Evolutionary conservation across 345 rosid genomes (phyloP).

Genomic region (Hypericum perforatum): DNA sequence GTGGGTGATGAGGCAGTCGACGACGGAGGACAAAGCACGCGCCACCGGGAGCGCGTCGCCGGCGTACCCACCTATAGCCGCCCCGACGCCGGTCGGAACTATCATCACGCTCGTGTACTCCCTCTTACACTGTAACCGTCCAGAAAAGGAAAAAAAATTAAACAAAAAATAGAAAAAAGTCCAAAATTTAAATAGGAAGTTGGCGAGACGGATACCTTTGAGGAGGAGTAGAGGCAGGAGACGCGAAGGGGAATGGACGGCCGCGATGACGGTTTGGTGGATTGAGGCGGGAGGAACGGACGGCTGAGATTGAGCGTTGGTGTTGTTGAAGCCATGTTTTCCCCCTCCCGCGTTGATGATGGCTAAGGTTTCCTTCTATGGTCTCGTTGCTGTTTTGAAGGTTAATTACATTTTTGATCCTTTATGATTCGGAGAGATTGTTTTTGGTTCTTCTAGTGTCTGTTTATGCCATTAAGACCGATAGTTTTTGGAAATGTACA

Average conservation of each 20-base stretch:
- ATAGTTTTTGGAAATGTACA: no score
- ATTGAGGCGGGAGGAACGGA: conserved; percentile 11
- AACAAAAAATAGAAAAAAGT: not conserved
- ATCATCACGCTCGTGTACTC: conserved; percentile 57
- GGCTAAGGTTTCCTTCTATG: no score
- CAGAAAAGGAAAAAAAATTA: not conserved
- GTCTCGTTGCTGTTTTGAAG: no score
- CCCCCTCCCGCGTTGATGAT: not conserved
- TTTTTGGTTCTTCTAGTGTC: no score
- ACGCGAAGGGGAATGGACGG: conserved; percentile 6
- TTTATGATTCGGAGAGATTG: no score
- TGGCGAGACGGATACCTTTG: conserved; percentile 19
- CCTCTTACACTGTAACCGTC: conserved; percentile 30
- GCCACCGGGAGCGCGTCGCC: conserved; percentile 58
- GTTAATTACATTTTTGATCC: no score
- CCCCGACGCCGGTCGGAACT: conserved; percentile 56
- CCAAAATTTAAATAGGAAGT: not conserved
- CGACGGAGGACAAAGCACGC: conserved; percentile 46
- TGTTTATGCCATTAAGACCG: no score
- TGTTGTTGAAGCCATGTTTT: not conserved
- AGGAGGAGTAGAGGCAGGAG: conserved; percentile 18
- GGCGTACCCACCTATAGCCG: conserved; percentile 51
- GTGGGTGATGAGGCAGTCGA: conserved; percentile 57
- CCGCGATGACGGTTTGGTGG: conserved; percentile 2
- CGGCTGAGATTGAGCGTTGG: conserved; percentile 15